Percentiles rank a stretch among this genome's conserved stretches.
Conservation (phyloP, 176 grass and related monocot genomes). For the Lolium perenne region DNA sequence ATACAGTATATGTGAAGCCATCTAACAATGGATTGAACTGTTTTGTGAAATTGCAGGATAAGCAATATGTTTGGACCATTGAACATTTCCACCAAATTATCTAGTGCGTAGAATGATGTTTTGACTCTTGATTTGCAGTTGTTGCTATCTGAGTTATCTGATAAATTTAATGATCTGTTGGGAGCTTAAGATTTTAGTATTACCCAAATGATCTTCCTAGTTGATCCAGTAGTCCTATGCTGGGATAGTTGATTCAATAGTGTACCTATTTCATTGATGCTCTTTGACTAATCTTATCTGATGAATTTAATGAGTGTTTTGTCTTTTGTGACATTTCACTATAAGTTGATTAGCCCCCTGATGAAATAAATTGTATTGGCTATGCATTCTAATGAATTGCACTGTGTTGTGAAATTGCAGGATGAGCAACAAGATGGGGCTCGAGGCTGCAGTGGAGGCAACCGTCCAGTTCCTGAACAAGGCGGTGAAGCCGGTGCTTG, state of each 20-base stretch:
- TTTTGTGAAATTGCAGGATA: too few species aligned
- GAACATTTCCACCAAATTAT: not conserved
- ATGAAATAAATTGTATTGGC: not conserved
- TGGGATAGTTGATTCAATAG: too few species aligned
- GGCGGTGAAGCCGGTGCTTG: slow-evolving; percentile 57
- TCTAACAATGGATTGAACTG: not conserved
- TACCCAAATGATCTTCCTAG: too few species aligned
- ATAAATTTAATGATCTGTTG: too few species aligned
- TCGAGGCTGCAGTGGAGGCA: slow-evolving; percentile 56
- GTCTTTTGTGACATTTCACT: too few species aligned
- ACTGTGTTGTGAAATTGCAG: slow-evolving; percentile 17
- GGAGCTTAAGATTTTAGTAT: too few species aligned
- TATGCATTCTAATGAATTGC: too few species aligned
- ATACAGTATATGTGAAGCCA: not conserved
- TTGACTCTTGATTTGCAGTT: slow-evolving; percentile 3
- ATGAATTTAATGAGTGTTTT: too few species aligned
- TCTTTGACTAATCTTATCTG: too few species aligned
- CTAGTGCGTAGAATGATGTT: not conserved
- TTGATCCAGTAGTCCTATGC: too few species aligned
- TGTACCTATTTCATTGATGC: too few species aligned
- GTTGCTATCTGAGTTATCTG: not conserved
- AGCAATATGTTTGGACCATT: not conserved
- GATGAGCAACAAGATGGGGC: slow-evolving; percentile 45
- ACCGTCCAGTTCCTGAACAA: slow-evolving; percentile 58
- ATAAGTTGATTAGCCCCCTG: too few species aligned